Conservation (phyloP, 75 land plant genomes). For the Cryptomeria japonica region DNA sequence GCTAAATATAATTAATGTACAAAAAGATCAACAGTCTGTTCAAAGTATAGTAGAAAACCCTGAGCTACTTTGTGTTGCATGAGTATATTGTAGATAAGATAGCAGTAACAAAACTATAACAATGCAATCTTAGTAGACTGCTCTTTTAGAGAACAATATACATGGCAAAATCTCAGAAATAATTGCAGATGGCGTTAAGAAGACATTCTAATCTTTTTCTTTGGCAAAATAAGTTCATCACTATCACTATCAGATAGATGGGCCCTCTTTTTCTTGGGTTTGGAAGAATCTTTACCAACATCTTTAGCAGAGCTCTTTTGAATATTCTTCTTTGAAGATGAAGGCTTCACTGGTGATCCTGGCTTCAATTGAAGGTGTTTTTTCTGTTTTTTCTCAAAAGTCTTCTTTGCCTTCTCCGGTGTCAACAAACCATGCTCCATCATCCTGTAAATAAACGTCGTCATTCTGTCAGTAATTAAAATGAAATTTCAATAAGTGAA, state of each 20-base stretch:
- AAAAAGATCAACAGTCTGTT: not conserved
- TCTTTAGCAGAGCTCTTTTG: conserved; percentile 6
- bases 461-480: not conserved
- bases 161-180: not conserved
- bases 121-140: not conserved
- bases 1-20: not conserved
- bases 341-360: conserved; percentile 57
- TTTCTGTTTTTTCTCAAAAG: conserved; percentile 63
- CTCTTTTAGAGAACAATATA: not conserved
- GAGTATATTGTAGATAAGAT: not conserved
- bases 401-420: conserved; percentile 65
- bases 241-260: not conserved
- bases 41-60: not conserved
- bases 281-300: not conserved
- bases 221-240: conserved; percentile 14
- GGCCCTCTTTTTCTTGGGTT: conserved; percentile 12
- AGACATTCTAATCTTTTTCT: conserved; percentile 10
- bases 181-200: not conserved
- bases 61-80: not conserved
- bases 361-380: conserved; percentile 40
- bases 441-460: conserved; percentile 48
- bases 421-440: conserved; percentile 89
- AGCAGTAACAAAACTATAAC: not conserved
- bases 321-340: conserved; percentile 8
- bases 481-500: not conserved